Percentiles rank a stretch among this genome's conserved stretches.
Evolutionary conservation across 2,329 filamentous ascomycete genomes (phyloP).

Genomic region (Alternaria ventricosa): DNA sequence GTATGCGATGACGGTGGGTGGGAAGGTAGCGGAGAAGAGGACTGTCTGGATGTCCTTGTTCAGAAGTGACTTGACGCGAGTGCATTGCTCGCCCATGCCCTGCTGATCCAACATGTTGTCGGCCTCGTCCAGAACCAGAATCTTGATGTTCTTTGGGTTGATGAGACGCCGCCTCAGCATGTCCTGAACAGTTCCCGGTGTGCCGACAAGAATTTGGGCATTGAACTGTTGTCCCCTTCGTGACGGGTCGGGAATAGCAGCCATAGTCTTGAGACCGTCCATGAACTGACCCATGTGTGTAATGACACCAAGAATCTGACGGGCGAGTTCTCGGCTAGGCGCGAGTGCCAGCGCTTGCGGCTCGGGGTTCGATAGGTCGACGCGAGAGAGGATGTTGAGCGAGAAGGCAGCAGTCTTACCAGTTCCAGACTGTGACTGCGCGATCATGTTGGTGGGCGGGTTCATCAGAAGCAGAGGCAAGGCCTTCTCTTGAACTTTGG

Average conservation of each 20-base stretch:
- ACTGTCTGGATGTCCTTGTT: conserved; percentile 82
- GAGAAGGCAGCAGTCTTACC: conserved; percentile 98
- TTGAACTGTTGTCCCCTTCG: conserved; percentile 72
- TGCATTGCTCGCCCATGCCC: conserved; percentile 92
- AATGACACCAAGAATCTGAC: conserved; percentile 90
- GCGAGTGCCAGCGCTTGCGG: conserved; percentile 91
- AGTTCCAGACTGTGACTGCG: conserved; percentile 98
- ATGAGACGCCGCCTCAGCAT: conserved; percentile 79
- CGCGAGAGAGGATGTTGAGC: conserved; percentile 84
- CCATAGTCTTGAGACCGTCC: conserved; percentile 74
- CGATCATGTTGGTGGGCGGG: conserved; percentile 93
- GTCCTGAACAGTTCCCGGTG: conserved; percentile 91
- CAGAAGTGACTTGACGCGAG: conserved; percentile 81
- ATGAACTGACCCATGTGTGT: conserved; percentile 84
- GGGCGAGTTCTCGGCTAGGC: conserved; percentile 90
- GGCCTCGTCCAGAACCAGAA: conserved; percentile 93
- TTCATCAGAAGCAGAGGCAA: conserved; percentile 85
- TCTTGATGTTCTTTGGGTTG: conserved; percentile 72
- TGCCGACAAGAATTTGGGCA: conserved; percentile 86
- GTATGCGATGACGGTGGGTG: conserved; percentile 82
- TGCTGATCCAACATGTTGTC: conserved; percentile 99
- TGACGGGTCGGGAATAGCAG: conserved; percentile 80
- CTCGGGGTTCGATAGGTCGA: conserved; percentile 73
- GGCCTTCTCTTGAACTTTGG: conserved; percentile 96
- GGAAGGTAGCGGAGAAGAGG: conserved; percentile 94